Conservation (phyloP, 306 rosid species). For the Castanea sativa region DNA sequence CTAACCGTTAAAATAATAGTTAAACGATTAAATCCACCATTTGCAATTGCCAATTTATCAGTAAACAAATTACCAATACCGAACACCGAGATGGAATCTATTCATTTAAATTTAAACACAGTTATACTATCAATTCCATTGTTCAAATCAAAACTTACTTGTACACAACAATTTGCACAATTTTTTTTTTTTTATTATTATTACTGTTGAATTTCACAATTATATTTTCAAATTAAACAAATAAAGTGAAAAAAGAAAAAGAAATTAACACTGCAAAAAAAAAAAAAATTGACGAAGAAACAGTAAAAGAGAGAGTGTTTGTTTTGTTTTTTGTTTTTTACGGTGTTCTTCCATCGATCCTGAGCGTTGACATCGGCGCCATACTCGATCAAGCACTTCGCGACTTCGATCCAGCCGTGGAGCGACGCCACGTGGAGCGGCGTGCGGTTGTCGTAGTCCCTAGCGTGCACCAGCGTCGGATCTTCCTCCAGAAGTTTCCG, state of each 20-base stretch:
- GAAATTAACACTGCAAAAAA: neutral
- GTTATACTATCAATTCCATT: neutral
- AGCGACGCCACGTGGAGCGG: conserved; percentile 90
- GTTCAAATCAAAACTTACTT: neutral
- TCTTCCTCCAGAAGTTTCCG: conserved; percentile 98
- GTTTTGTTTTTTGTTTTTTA: conserved; percentile 3
- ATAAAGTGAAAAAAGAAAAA: no score
- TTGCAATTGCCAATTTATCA: no score
- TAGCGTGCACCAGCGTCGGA: conserved; percentile 68
- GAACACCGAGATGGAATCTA: neutral
- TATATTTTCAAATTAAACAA: no score
- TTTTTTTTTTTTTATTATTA: neutral
- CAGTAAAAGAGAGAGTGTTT: neutral
- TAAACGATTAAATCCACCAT: no score
- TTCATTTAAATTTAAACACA: neutral
- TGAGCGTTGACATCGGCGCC: conserved; percentile 94
- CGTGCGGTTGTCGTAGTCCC: conserved; percentile 88
- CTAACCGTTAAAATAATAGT: no score
- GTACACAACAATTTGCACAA: neutral
- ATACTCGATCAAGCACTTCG: conserved; percentile 59
- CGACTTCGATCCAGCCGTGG: conserved; percentile 83
- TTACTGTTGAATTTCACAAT: no score
- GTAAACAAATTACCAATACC: no score
- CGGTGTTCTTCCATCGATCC: conserved; percentile 97
- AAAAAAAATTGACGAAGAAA: neutral